Evolutionary conservation across 1,284 basidiomycete genomes (phyloP).

Genomic region (Microbotryomycetes sp.): DNA sequence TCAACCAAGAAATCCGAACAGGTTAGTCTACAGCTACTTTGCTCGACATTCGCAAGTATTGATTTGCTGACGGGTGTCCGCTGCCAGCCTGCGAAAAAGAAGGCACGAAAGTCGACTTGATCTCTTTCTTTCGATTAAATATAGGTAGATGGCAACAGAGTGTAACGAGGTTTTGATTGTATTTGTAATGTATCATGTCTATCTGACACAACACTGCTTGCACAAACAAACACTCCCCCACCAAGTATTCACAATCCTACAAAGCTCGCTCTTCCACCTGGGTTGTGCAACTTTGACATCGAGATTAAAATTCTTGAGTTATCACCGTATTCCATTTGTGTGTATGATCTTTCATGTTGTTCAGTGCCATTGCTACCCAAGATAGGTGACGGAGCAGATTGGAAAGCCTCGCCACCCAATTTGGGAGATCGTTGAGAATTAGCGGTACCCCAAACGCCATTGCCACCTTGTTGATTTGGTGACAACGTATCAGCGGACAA

Average conservation of each 20-base stretch:
- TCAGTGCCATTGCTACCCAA: constrained; percentile 1
- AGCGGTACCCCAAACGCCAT: neutral
- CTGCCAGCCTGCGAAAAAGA: constrained; percentile 28
- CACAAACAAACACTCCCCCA: neutral
- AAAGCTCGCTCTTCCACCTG: constrained; percentile 82
- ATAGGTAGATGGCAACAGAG: no score
- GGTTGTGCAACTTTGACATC: constrained; percentile 84
- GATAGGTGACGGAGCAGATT: constrained; percentile 29
- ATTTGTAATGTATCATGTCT: constrained; percentile 10
- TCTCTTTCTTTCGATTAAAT: no score
- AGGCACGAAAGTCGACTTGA: constrained; percentile 27
- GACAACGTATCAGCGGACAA: neutral
- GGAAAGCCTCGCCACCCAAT: constrained; percentile 20
- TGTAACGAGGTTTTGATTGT: no score
- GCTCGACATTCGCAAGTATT: no score
- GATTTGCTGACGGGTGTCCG: neutral
- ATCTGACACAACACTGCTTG: neutral
- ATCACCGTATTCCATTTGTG: constrained; percentile 24
- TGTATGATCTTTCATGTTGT: constrained; percentile 10
- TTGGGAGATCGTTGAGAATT: constrained; percentile 5
- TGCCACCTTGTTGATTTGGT: neutral
- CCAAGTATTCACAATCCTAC: constrained; percentile 58
- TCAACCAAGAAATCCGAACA: constrained; percentile 21
- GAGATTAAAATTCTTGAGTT: constrained; percentile 66
- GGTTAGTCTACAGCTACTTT: neutral